These are phyloP conservation scores for Helichrysum umbraculigerum DNA, from an alignment of 129 eudicot species.

Conservation along the genomic window DNA sequence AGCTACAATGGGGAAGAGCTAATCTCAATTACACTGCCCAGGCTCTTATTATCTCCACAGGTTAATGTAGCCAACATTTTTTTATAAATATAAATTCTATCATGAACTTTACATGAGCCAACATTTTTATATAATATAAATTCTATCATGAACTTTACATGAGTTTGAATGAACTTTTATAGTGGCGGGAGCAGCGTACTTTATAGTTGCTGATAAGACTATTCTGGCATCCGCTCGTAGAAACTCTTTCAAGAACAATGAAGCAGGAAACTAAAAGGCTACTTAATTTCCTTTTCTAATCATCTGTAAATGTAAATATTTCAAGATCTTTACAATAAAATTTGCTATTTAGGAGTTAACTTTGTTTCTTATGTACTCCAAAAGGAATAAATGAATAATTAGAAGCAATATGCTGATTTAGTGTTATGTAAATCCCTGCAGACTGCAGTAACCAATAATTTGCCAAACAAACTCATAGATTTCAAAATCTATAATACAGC, in stretches of 20 bases:
- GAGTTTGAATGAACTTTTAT: not conserved
- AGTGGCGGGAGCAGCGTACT: constrained; percentile 92
- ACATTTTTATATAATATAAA: not conserved
- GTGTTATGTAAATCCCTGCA: not conserved
- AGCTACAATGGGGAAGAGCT: constrained; percentile 87
- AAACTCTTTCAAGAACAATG: constrained; percentile 61
- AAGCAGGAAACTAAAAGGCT: constrained; percentile 23
- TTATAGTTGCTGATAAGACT: constrained; percentile 91
- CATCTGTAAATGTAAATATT: constrained; percentile 28
- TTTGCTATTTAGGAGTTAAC: not conserved
- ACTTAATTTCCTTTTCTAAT: not conserved
- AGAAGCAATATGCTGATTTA: not conserved
- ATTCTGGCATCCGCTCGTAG: constrained; percentile 66
- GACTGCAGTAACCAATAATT: not conserved
- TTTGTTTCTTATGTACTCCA: not conserved
- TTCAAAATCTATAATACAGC: not conserved
- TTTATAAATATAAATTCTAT: not conserved
- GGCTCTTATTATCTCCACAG: constrained; percentile 89
- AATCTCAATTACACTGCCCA: constrained; percentile 86
- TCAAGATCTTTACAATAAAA: constrained; percentile 19
- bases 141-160: not conserved
- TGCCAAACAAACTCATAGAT: not conserved
- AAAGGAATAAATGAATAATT: not conserved
- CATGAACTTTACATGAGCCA: not conserved
- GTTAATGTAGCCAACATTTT: constrained; percentile 27